Percentiles rank a stretch among this genome's conserved stretches.
These are phyloP conservation scores for Xylaria cubensis DNA, from an alignment of 495 filamentous ascomycete genomes.

Conservation along the genomic window DNA sequence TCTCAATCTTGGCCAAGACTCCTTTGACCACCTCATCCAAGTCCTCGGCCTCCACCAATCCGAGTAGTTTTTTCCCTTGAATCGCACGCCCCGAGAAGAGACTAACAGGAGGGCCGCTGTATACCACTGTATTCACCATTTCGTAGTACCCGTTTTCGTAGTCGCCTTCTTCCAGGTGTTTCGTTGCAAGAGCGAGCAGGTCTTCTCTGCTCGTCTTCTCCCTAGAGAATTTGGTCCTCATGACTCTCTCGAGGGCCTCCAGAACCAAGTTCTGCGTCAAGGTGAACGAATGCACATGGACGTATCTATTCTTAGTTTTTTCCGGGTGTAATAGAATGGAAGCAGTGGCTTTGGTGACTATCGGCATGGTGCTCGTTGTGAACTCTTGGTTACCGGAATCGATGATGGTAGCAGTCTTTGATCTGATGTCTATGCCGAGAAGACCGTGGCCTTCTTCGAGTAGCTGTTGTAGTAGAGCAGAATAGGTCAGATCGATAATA, in stretches of 20 bases:
- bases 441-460: constrained; percentile 1
- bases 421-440: neutral
- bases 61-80: neutral
- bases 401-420: neutral
- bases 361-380: neutral
- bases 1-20: neutral
- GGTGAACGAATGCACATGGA: neutral
- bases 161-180: neutral
- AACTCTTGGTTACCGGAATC: neutral
- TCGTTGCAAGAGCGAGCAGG: neutral
- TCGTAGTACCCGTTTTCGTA: neutral
- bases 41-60: neutral
- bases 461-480: neutral
- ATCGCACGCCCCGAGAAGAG: neutral
- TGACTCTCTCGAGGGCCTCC: neutral
- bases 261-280: neutral
- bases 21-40: neutral
- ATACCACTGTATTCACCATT: neutral
- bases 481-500: neutral
- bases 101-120: neutral
- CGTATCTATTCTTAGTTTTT: neutral
- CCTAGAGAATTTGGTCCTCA: neutral
- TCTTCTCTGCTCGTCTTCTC: neutral
- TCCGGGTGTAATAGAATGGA: neutral
- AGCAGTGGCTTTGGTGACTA: neutral